Conservation (phyloP, 1,284 basidiomycete genomes). For the Ganoderma sinense region DNA sequence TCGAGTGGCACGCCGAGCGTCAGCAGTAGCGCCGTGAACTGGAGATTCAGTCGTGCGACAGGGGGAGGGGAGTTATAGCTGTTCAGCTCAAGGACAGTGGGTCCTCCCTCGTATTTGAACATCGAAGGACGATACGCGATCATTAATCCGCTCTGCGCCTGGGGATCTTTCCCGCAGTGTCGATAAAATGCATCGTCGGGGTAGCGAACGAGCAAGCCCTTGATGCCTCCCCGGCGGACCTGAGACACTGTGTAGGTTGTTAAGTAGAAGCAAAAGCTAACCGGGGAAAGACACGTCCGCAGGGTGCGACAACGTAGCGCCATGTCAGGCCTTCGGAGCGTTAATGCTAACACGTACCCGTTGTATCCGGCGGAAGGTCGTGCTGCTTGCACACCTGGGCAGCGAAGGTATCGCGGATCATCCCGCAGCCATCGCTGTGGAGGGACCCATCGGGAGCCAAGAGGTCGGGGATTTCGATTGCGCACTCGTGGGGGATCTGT, state of each 20-base stretch:
- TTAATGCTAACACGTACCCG: conserved; percentile 17
- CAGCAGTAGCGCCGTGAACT: conserved; percentile 27
- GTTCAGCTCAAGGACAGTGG: conserved; percentile 31
- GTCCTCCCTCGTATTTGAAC: conserved; percentile 33
- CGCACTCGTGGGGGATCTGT: conserved; percentile 26
- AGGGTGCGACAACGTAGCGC: too few relatives aligned
- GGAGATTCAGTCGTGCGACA: conserved; percentile 29
- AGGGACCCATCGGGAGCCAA: conserved; percentile 30
- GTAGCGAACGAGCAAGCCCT: conserved; percentile 33
- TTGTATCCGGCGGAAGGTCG: conserved; percentile 25
- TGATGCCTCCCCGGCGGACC: conserved; percentile 32
- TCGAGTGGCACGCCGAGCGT: conserved; percentile 21
- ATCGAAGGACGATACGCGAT: conserved; percentile 34
- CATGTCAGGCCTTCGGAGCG: neutral
- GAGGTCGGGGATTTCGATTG: conserved; percentile 24
- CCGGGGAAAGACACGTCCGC: too few relatives aligned
- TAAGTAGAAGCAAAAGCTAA: neutral
- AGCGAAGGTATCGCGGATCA: conserved; percentile 33
- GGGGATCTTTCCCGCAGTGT: conserved; percentile 5
- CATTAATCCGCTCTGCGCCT: neutral
- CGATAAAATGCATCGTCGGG: conserved; percentile 29
- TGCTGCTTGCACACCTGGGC: conserved; percentile 22
- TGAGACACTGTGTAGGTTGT: conserved; percentile 28
- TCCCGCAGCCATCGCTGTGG: conserved; percentile 34
- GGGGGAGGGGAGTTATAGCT: conserved; percentile 22